phyloP scores from a whole-genome alignment of 139 green algal species.

The Auxenochlorella pyrenoidosa region DNA sequence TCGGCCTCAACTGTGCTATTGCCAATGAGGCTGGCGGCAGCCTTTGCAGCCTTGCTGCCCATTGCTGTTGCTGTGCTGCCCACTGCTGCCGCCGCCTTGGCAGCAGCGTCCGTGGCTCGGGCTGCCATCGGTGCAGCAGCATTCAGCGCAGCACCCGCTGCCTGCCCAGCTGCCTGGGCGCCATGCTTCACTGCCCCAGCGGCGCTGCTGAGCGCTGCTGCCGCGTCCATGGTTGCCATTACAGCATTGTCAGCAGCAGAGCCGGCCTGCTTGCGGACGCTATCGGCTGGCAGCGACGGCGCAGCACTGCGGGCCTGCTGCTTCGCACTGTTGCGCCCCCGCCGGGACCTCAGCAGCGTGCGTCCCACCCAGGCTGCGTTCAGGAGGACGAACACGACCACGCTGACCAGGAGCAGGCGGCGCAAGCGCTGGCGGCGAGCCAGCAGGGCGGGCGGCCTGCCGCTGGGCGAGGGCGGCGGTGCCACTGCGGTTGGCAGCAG shows the following conservation, averaged over 20 bases:
- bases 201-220: neutral
- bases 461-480: neutral
- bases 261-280: neutral
- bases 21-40: neutral
- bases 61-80: neutral
- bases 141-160: neutral
- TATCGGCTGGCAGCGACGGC: neutral
- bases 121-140: neutral
- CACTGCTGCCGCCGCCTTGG: neutral
- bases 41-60: neutral
- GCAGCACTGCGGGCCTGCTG: neutral
- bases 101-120: neutral
- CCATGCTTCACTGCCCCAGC: neutral
- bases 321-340: neutral
- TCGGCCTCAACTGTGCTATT: neutral
- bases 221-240: neutral
- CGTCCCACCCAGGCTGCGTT: neutral
- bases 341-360: neutral
- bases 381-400: neutral
- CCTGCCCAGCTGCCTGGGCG: conserved; percentile 7
- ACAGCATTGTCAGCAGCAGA: conserved; percentile 3
- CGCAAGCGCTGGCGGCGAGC: neutral
- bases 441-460: neutral
- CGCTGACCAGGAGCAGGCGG: neutral
- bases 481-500: conserved; percentile 13